Percentiles rank a stretch among this genome's conserved stretches.
Evolutionary conservation across 2,329 filamentous ascomycete species (phyloP).

Genomic region (Chaetomium sp.): DNA sequence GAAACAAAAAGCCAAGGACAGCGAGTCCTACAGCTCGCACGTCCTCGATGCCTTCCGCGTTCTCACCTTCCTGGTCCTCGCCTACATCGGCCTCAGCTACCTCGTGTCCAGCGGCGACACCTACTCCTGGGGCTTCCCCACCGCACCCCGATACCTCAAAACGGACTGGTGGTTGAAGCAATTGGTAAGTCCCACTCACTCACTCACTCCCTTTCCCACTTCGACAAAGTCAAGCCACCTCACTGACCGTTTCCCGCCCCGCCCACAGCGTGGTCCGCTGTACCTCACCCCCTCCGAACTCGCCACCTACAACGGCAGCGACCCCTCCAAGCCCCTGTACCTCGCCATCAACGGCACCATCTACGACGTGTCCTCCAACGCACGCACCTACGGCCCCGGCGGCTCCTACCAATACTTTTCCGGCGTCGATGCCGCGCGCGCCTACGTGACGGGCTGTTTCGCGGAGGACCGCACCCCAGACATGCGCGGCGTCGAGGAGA

Average conservation of each 20-base stretch:
- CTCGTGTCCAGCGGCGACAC: slow-evolving; percentile 66
- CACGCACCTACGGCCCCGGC: slow-evolving; percentile 70
- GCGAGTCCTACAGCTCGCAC: slow-evolving; percentile 46
- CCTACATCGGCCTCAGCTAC: slow-evolving; percentile 67
- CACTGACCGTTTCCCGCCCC: slow-evolving; percentile 6
- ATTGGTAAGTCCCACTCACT: slow-evolving; percentile 42
- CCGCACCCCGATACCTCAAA: slow-evolving; percentile 57
- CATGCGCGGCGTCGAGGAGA: slow-evolving; percentile 77
- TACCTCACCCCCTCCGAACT: slow-evolving; percentile 72
- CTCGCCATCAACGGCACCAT: slow-evolving; percentile 83
- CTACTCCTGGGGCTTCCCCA: slow-evolving; percentile 58
- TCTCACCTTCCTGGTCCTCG: slow-evolving; percentile 57
- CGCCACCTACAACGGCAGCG: slow-evolving; percentile 66
- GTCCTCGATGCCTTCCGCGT: slow-evolving; percentile 62
- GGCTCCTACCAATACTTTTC: slow-evolving; percentile 84
- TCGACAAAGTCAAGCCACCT: not conserved
- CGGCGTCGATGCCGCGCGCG: slow-evolving; percentile 77
- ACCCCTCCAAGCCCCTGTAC: slow-evolving; percentile 73
- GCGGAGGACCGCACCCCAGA: slow-evolving; percentile 76
- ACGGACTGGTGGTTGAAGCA: slow-evolving; percentile 52
- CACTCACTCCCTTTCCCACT: slow-evolving; percentile 26
- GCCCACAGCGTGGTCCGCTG: slow-evolving; percentile 49
- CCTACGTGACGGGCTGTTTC: slow-evolving; percentile 92
- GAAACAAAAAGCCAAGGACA: slow-evolving; percentile 45
- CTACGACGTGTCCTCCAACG: slow-evolving; percentile 70